Conservation (phyloP, 371 early-diverging fungal species). For the Mortierella sp. region DNA sequence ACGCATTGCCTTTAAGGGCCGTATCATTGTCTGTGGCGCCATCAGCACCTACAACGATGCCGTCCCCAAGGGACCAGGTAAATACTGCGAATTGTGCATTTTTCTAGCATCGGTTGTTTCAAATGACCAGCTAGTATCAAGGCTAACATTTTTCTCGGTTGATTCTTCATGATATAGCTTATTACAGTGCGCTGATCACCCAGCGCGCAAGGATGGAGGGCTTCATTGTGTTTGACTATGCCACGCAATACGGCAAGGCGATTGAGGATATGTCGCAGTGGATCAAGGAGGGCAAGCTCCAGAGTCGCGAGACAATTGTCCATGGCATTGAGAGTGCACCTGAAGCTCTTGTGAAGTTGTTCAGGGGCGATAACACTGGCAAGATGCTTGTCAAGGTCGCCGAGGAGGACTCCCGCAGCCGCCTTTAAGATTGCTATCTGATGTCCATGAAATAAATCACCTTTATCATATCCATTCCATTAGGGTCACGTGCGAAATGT, state of each 20-base stretch:
- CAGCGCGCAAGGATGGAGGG: slow-evolving; percentile 75
- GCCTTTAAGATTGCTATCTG: slow-evolving; percentile 18
- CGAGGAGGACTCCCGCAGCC: slow-evolving; percentile 45
- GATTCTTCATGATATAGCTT: slow-evolving; percentile 17
- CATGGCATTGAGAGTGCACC: slow-evolving; percentile 90
- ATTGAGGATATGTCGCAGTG: slow-evolving; percentile 71
- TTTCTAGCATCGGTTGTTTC: neutral
- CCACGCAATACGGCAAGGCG: slow-evolving; percentile 68
- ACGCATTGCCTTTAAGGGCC: slow-evolving; percentile 68
- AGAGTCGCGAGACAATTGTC: slow-evolving; percentile 73
- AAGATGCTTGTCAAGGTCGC: slow-evolving; percentile 86
- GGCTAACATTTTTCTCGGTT: neutral
- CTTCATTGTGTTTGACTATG: slow-evolving; percentile 73
- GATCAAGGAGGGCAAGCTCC: slow-evolving; percentile 77
- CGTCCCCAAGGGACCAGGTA: slow-evolving; percentile 54
- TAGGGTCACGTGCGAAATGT: neutral
- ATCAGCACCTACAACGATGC: slow-evolving; percentile 81
- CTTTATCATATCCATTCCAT: neutral
- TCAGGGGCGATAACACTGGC: slow-evolving; percentile 88
- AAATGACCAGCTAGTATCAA: neutral
- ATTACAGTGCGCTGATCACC: slow-evolving; percentile 59
- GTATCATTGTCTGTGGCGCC: slow-evolving; percentile 77
- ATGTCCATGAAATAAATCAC: neutral
- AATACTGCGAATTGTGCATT: neutral
- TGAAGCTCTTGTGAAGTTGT: slow-evolving; percentile 78